Evolutionary conservation across 257 asterid genomes (phyloP), one percentile per base, ranked within the genome.

Genomic region (Solanum lycopersicoides): DNA sequence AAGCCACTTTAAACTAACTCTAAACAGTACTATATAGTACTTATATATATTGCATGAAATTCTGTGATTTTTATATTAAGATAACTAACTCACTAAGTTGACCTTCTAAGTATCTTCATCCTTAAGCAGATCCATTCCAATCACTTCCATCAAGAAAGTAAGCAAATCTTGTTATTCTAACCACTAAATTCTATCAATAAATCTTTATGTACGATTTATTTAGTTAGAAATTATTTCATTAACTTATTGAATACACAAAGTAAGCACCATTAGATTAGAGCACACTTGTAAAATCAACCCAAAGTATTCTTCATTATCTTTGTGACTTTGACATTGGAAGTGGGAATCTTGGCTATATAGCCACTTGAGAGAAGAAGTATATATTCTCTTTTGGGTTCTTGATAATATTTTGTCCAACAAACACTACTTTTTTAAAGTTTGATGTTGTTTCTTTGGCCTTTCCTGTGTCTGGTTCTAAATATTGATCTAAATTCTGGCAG

Each of bases 1-100:
- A 88, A 76, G 86, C 86, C 90, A 87, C 80, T 88, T 60, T 87
- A 77, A 5, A 82, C 37, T 84, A 86, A 89, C 87, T 87, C 76
- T 83, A 83, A 85, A 44, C 28, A 60, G 32, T 83, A 56, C 65
- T 21, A 69, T 80, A 83, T 14, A 75, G 59, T 45, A 50, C 59
- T 50, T 50, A 74, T 16, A 21, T 18, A 77, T 72, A 16, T 50
- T 69, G 56, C 87, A 84, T 37, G 80, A 72, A 79, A 73, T 59
- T 30, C 20, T 80, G 41, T 59, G 83, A 4, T 44, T 34, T 83
- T 82, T 60, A 85, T 56, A 45, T 85, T 53, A 82, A 50, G 80
- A 66, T 39, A 66, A 56, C 87, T 86, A 83, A 30, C 66, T 86
- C 86, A 80, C 86, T 73, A 80, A 56, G 86, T 56, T 87, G 42